Base-by-base conservation (phyloP, 2,329 filamentous ascomycete genomes). In the Exophiala sideris region DNA sequence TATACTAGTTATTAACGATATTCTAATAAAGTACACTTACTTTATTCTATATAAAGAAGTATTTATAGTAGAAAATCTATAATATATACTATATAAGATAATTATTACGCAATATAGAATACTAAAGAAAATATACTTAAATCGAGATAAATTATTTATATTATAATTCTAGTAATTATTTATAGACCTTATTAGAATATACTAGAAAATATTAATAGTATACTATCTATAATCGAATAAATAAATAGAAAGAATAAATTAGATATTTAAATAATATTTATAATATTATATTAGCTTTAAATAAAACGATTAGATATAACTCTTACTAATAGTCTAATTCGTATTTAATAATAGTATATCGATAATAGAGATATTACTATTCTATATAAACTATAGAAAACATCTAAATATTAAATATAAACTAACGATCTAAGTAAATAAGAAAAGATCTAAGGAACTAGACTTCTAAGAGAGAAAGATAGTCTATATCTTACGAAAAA, bases 231-330 rank as follows among this genome's bases (percentile, higher is more conserved):
- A 60, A 41, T 54, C 32, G 5, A 21, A 57, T 48, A 35, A 44
- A 24, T 54, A 55, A 44, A 61, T 38, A 29, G 32, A 59, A 57
- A 35, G 39, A 38, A 59, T 50, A 50, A 62, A 61, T 20, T 57
- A 57, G 36, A 57, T 38, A 12, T 7, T 59, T n/a, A 16, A 61
- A 51, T 35, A 52, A 45, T 61, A 61, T 34, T 42, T 61, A 42
- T 9, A 38, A 24, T 39, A 33, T 3, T 61, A 61, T 48, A 45
- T 57, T 47, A 59, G 59, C 42, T 52, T 56, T 48, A 8, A 42
- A 34, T 59, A 60, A 50, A 20, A 54, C 47, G 52, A 56, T 42
- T 62, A 54, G 32, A 11, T 41, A 3, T 32, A 10, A 42, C 35
- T 54, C 18, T 20, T 54, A 34, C 38, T 29, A 5, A 41, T 54